A percentile compares a stretch with the other conserved stretches of the same genome.
phyloP scores from a whole-genome alignment of 2,329 filamentous ascomycete genomes.

The Fusarium liriodendri region DNA sequence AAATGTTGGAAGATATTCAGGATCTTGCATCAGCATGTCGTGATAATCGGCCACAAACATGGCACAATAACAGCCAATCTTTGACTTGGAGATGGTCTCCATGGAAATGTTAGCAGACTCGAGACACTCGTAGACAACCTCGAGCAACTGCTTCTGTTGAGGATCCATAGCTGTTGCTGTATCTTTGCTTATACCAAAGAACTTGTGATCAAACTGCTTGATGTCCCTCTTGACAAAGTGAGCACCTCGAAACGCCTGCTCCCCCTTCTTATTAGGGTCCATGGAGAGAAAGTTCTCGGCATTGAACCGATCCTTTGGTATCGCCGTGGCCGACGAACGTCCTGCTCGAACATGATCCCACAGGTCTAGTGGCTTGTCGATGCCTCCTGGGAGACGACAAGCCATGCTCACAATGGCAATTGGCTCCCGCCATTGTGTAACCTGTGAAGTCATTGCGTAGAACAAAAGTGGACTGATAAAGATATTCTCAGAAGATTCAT shows the following conservation, averaged over 20 bases:
- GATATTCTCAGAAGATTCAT: constrained; percentile 2
- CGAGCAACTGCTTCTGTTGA: constrained; percentile 39
- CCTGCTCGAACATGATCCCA: constrained; percentile 40
- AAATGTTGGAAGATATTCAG: constrained; percentile 40
- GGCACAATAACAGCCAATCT: constrained; percentile 42
- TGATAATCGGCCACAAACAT: constrained; percentile 41
- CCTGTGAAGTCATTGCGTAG: constrained; percentile 30
- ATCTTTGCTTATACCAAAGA: constrained; percentile 42
- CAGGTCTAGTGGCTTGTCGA: constrained; percentile 38
- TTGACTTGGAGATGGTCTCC: constrained; percentile 36
- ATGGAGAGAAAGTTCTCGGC: constrained; percentile 40
- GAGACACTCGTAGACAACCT: constrained; percentile 40
- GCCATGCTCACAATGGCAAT: constrained; percentile 41
- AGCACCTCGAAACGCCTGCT: constrained; percentile 37
- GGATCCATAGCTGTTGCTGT: constrained; percentile 42
- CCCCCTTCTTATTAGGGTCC: constrained; percentile 39
- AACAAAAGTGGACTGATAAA: constrained; percentile 8
- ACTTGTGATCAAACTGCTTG: constrained; percentile 42
- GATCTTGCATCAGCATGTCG: constrained; percentile 41
- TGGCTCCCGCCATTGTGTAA: constrained; percentile 39
- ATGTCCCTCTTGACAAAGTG: constrained; percentile 40
- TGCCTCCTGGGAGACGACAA: constrained; percentile 40
- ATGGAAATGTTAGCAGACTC: constrained; percentile 40
- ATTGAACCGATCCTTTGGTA: constrained; percentile 40
- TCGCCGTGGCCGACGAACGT: constrained; percentile 34